Base-by-base conservation (phyloP, 306 rosid genomes). In the Senna tora region DNA sequence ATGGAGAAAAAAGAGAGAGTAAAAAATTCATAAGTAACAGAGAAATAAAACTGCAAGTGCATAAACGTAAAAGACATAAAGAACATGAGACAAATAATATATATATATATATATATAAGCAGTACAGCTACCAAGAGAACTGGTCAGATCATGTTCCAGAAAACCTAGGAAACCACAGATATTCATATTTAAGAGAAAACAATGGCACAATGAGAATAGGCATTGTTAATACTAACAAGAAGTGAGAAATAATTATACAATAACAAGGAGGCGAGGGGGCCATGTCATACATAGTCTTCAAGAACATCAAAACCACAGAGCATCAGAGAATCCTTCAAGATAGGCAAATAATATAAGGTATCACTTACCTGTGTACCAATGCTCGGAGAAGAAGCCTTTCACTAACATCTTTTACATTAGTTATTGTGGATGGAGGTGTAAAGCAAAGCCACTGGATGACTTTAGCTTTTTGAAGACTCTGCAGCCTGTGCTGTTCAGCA, bases 391-490 rank as follows among this genome's bases (percentile, higher is more conserved):
- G 96, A 63, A 89, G 96, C 73, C 85, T 89, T 77, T 77, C 80
- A 64, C 96, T 80, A 71, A 80, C 87, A 73, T 85, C 97, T 74
- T 85, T 66, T 33, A 89, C 89, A 82, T 94, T 71, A 43, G 83
- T 45, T 60, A 94, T 86, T 79, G 96, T 94, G 4, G 99, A 94
- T 25, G 96, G 99, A 33, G 97, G 97, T 39, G 97, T 94, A 79
- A 94, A 94, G 86, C 99, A 94, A 58, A 94, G 96, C 99, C 99
- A 94, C 80, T 94, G 96, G 81, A 88, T 82, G 77, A 83, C 96
- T 92, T 87, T 82, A 69, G 99, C 99, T 80, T 91, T 94, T 66
- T 90, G 86, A 84, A 94, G 97, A 85, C 93, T 86, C 79, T 91
- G 97, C 68, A 86, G 57, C 63, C 97, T 88, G 79, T 94, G 96